Conservation (phyloP, 495 filamentous ascomycete species). For the Hypoxylon lienhwacheense region DNA sequence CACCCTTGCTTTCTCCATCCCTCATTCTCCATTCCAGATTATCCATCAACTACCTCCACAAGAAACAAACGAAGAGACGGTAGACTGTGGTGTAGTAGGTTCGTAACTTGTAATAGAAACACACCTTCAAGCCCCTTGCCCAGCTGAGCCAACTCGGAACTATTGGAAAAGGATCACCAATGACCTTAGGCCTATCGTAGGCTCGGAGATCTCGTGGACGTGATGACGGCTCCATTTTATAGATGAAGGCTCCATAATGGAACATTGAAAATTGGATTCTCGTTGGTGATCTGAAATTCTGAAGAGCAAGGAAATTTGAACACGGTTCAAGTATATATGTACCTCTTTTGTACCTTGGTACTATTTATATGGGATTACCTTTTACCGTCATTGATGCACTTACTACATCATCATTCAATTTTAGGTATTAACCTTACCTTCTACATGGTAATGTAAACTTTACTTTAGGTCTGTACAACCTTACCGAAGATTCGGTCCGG, state of each 20-base stretch:
- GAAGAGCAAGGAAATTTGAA: no score
- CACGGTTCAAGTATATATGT: no score
- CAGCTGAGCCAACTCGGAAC: conserved; percentile 28
- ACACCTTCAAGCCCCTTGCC: conserved; percentile 15
- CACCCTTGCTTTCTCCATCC: not conserved
- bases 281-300: no score
- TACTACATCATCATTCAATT: not conserved
- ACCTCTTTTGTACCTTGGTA: no score
- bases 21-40: not conserved
- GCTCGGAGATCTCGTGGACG: conserved; percentile 16
- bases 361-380: no score
- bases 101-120: conserved; percentile 11
- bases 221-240: conserved; percentile 12
- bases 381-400: not conserved
- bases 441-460: no score
- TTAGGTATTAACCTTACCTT: not conserved
- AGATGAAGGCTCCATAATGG: no score
- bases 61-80: no score
- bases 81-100: not conserved
- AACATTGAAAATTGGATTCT: no score
- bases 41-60: no score
- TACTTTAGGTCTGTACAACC: no score
- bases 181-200: conserved; percentile 7
- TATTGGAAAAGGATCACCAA: conserved; percentile 32
- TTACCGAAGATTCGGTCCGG: conserved; percentile 19